Base-by-base conservation (phyloP, 768 basidiomycete genomes). In the Strobilomyces dryophilus region DNA sequence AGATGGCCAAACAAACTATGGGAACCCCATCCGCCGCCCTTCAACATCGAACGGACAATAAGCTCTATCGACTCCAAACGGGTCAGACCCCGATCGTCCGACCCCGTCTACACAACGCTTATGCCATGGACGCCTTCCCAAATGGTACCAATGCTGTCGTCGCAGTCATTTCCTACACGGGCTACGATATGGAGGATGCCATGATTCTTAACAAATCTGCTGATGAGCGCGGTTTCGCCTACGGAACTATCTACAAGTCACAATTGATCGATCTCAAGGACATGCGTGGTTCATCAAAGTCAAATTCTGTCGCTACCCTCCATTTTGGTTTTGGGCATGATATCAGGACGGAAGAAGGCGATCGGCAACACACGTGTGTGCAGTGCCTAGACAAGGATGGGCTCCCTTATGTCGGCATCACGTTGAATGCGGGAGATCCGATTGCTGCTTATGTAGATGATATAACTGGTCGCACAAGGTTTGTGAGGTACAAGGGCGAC, bases 1-100 rank as follows among this genome's bases (percentile, higher is more conserved):
- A 98, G 87, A 99, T 99, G 97, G 94, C 95, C 69, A 99, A 99
- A 76, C 97, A 99, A 83, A 89, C 92, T 2, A 99, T 99, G 97
- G 97, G 97, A 26, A 98, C 97, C 18, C 95, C 97, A 2, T 86
- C 93, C 31, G 98, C 95, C 2, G 89, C 93, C 6, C 69, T 98
- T 37, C 81, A 82, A 61, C 92, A 94, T 64, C 82, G 97, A 54
- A 98, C 97, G 10, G 97, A 99, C 73, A 98, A 98, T 77, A 99
- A 98, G 72, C 82, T 98, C 42, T 98, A 98, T 71, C 86, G 93
- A 20, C 79, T 99, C 4, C 95, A 98, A 74, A 87, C 87, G 5
- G 94, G 94, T 4, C 97, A 99, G 70, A 93, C 84, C 27, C 97
- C 97, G 2, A 78, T 98, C 57, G 97, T 98, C 32, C 89, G 97